Evolutionary conservation across 2,329 filamentous ascomycete species (phyloP).

Genomic region (Cladobotryum mycophilum): DNA sequence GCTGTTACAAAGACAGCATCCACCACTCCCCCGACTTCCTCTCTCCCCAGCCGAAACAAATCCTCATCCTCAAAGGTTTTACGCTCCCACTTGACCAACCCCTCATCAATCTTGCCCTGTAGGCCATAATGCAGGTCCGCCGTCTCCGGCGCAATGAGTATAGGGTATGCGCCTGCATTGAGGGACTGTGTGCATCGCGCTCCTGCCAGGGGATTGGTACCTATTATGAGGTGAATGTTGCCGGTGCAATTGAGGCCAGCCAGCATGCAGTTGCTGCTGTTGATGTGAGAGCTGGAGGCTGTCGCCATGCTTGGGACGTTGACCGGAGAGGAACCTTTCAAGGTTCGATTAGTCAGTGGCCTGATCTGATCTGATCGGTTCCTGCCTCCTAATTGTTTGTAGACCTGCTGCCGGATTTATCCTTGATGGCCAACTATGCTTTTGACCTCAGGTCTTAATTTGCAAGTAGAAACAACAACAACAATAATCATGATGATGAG

Average conservation of each 20-base stretch:
- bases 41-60: conserved; percentile 68
- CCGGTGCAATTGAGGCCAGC: conserved; percentile 63
- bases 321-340: not conserved
- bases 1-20: conserved; percentile 88
- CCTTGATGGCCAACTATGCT: too few relatives aligned
- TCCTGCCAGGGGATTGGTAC: conserved; percentile 80
- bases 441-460: too few relatives aligned
- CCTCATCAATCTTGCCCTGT: conserved; percentile 58
- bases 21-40: conserved; percentile 70
- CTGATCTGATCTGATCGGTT: too few relatives aligned
- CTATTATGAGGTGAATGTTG: conserved; percentile 78
- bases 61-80: conserved; percentile 65
- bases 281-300: not conserved
- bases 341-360: conserved; percentile 4
- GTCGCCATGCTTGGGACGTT: conserved; percentile 2
- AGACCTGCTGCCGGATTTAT: too few relatives aligned
- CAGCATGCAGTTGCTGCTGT: conserved; percentile 41
- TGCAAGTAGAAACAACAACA: too few relatives aligned
- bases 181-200: conserved; percentile 75
- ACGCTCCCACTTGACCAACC: conserved; percentile 59
- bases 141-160: conserved; percentile 67
- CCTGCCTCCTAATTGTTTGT: too few relatives aligned
- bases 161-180: conserved; percentile 72
- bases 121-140: conserved; percentile 52
- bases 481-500: too few relatives aligned